A percentile compares a stretch with the other conserved stretches of the same genome.
These are phyloP conservation scores for Capsicum chinense DNA, from an alignment of 257 asterid genomes.

Conservation along the genomic window DNA sequence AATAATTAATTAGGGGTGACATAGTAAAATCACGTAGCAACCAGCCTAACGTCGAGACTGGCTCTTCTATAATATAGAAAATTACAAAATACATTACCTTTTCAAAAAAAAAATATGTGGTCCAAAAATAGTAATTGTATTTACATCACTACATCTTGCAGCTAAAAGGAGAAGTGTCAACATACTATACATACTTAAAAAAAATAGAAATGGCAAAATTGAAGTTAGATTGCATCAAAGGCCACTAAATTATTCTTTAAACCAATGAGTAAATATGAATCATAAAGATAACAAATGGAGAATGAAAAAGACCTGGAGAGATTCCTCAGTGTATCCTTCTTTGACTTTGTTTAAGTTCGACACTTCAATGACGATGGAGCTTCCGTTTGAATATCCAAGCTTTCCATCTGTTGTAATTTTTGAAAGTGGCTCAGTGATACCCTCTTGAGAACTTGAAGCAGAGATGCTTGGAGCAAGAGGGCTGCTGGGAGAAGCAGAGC, in stretches of 20 bases:
- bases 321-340: constrained; percentile 97
- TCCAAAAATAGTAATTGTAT: neutral
- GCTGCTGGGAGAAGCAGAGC: constrained; percentile 94
- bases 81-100: too few relatives aligned
- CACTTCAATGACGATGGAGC: constrained; percentile 93
- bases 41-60: too few relatives aligned
- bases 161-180: neutral
- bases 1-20: too few relatives aligned
- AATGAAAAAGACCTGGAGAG: constrained; percentile 70
- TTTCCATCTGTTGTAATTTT: constrained; percentile 89
- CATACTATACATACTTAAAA: neutral
- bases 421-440: constrained; percentile 69
- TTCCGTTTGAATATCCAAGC: constrained; percentile 83
- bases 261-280: constrained; percentile 24
- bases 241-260: constrained; percentile 9
- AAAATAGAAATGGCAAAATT: neutral
- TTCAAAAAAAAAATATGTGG: too few relatives aligned
- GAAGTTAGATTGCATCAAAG: constrained; percentile 25
- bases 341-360: constrained; percentile 97
- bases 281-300: constrained; percentile 15
- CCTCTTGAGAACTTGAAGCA: constrained; percentile 76
- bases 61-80: too few relatives aligned
- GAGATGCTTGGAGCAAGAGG: constrained; percentile 83
- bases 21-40: too few relatives aligned
- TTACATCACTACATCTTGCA: constrained; percentile 6